A percentile compares a stretch with the other conserved stretches of the same genome.
Evolutionary conservation across 768 basidiomycete genomes (phyloP).

Genomic region (Paxillus rubicundulus): DNA sequence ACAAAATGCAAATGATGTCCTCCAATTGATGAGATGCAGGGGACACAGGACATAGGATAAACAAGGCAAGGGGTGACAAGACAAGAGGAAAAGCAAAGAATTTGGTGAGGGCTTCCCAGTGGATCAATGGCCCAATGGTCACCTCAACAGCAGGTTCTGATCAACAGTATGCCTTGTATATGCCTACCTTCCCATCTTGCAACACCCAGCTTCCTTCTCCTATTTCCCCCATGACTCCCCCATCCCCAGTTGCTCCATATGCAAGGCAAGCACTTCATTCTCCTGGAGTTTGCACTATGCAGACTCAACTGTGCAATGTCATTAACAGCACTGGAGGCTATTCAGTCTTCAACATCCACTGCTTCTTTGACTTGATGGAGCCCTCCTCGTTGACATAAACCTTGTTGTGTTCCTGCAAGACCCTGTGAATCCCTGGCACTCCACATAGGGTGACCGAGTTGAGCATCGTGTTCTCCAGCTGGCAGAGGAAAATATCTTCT

Average conservation of each 20-base stretch:
- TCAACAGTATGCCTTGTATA: conserved; percentile 1
- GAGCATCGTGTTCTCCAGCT: conserved; percentile 94
- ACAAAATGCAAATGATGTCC: conserved; percentile 96
- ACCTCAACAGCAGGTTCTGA: conserved; percentile 11
- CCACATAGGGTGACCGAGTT: conserved; percentile 94
- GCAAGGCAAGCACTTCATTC: conserved; percentile 23
- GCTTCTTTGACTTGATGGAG: conserved; percentile 58
- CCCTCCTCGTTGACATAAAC: conserved; percentile 64
- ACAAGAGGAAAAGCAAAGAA: too few species aligned
- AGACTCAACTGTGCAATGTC: conserved; percentile 32
- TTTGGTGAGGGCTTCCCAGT: too few species aligned
- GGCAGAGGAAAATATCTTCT: conserved; percentile 95
- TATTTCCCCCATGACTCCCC: conserved; percentile 47
- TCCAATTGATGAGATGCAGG: conserved; percentile 35
- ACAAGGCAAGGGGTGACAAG: too few species aligned
- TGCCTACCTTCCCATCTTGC: conserved; percentile 12
- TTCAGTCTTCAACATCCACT: conserved; percentile 98
- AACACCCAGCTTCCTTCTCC: conserved; percentile 53
- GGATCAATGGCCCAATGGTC: conserved; percentile 24
- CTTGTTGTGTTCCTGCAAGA: conserved; percentile 85
- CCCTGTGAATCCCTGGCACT: conserved; percentile 85
- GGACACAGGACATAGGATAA: conserved; percentile 42
- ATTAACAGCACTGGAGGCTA: conserved; percentile 17
- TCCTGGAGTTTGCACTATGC: conserved; percentile 13
- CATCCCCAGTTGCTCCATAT: conserved; percentile 28